A percentile compares a stretch with the other conserved stretches of the same genome.
These are phyloP conservation scores for Cyanidium caldarium DNA, from an alignment of 23 red algal species.

Conservation along the genomic window DNA sequence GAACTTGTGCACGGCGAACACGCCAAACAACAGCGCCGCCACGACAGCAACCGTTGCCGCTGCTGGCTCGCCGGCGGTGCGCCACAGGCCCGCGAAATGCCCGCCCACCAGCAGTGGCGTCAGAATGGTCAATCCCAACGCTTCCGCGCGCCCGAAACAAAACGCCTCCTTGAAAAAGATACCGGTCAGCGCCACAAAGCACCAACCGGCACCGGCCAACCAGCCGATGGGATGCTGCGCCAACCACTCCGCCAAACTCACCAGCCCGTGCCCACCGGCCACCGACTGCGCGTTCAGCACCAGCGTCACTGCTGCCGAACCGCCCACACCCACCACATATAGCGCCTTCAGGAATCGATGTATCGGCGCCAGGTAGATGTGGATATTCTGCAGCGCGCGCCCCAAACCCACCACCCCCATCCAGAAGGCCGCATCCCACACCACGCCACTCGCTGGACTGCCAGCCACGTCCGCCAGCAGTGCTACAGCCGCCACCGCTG, in stretches of 20 bases:
- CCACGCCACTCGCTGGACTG: no score
- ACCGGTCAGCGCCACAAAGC: conserved; percentile 60
- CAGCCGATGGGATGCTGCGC: neutral
- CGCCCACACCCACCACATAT: conserved; percentile 17
- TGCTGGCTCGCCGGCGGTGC: neutral
- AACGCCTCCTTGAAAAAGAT: conserved; percentile 85
- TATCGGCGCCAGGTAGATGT: conserved; percentile 78
- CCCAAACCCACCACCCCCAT: conserved; percentile 19
- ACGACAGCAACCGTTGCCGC: neutral
- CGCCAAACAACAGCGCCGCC: conserved; percentile 26
- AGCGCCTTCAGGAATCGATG: conserved; percentile 46
- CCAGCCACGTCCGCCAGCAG: no score
- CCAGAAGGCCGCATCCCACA: conserved; percentile 25
- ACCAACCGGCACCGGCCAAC: conserved; percentile 28
- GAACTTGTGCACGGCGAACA: conserved; percentile 46
- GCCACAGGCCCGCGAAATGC: conserved; percentile 33
- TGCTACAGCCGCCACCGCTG: conserved; percentile 10
- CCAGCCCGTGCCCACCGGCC: neutral
- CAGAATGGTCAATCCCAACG: conserved; percentile 25
- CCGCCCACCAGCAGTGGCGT: conserved; percentile 49
- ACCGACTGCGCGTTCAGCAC: neutral
- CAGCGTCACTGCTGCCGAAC: no score
- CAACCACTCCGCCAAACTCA: neutral
- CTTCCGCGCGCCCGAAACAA: conserved; percentile 75
- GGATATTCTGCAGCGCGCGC: conserved; percentile 45